Conservation (phyloP, 805 yeast genomes). For the Blastobotrys peoriensis region DNA sequence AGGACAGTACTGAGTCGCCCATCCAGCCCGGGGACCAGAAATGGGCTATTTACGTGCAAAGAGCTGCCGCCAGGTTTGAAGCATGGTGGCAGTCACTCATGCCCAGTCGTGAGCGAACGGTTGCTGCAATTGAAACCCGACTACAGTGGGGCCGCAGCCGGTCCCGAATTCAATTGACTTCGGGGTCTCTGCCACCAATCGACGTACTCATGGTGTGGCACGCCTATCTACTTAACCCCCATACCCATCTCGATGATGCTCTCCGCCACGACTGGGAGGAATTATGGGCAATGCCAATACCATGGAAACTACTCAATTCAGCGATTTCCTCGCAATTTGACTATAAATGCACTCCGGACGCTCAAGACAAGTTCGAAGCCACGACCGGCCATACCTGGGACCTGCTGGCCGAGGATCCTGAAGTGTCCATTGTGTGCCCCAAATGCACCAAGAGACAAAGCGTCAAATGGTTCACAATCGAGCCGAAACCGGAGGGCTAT, state of each 20-base stretch:
- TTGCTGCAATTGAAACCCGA: background rate
- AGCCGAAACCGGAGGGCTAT: background rate
- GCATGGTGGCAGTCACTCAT: constrained; percentile 14
- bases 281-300: background rate
- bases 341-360: background rate
- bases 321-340: background rate
- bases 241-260: constrained; percentile 19
- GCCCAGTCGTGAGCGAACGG: background rate
- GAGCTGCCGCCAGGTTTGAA: constrained; percentile 14
- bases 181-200: constrained; percentile 14
- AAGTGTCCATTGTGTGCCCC: background rate
- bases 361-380: background rate
- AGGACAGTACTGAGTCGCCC: constrained; percentile 1
- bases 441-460: background rate
- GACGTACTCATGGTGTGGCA: constrained; percentile 26
- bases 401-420: background rate
- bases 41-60: constrained; percentile 13
- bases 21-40: constrained; percentile 10
- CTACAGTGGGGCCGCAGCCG: background rate
- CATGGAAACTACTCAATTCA: background rate
- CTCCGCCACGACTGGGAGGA: constrained; percentile 5
- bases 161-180: background rate
- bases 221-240: constrained; percentile 21
- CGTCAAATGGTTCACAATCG: background rate
- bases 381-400: background rate